Evolutionary conservation across 1,284 basidiomycete genomes (phyloP).

Genomic region (Ceratorhiza oryzae-sativae): DNA sequence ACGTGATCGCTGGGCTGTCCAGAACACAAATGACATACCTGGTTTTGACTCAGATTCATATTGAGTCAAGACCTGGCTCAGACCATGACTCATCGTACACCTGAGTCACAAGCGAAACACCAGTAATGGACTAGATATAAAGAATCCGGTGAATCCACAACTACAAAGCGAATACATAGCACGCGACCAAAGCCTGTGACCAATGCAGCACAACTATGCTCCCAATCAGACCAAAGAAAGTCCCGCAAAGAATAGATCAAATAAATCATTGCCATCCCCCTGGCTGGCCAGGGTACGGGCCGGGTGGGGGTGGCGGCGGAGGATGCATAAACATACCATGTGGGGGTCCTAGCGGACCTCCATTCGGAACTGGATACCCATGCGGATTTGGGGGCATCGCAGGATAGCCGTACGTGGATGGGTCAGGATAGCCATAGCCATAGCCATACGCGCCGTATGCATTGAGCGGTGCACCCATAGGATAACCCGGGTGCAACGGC

Average conservation of each 20-base stretch:
- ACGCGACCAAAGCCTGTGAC: slow-evolving; percentile 2
- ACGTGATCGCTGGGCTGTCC: neutral
- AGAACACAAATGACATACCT: neutral
- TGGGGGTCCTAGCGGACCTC: slow-evolving; percentile 7
- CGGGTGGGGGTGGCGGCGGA: slow-evolving; percentile 23
- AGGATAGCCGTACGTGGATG: slow-evolving; percentile 29
- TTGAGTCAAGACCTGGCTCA: too few relatives aligned
- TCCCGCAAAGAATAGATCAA: neutral
- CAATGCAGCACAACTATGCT: neutral
- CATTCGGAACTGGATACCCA: slow-evolving; percentile 32
- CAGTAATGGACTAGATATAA: neutral
- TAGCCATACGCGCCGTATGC: slow-evolving; percentile 17
- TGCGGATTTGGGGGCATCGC: slow-evolving; percentile 10
- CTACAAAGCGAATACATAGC: slow-evolving; percentile 16
- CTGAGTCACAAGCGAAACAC: neutral
- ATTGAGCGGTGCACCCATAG: neutral
- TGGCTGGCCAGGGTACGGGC: slow-evolving; percentile 17
- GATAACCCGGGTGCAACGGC: slow-evolving; percentile 14
- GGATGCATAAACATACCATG: slow-evolving; percentile 19
- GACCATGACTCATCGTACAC: neutral
- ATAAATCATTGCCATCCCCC: slow-evolving; percentile 15
- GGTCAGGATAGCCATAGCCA: slow-evolving; percentile 24
- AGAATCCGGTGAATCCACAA: neutral
- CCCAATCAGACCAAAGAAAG: neutral
- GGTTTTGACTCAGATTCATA: neutral